A percentile compares a stretch with the other conserved stretches of the same genome.
Evolutionary conservation across 2,329 filamentous ascomycete genomes (phyloP).

Genomic region (Penicillium brevicompactum): DNA sequence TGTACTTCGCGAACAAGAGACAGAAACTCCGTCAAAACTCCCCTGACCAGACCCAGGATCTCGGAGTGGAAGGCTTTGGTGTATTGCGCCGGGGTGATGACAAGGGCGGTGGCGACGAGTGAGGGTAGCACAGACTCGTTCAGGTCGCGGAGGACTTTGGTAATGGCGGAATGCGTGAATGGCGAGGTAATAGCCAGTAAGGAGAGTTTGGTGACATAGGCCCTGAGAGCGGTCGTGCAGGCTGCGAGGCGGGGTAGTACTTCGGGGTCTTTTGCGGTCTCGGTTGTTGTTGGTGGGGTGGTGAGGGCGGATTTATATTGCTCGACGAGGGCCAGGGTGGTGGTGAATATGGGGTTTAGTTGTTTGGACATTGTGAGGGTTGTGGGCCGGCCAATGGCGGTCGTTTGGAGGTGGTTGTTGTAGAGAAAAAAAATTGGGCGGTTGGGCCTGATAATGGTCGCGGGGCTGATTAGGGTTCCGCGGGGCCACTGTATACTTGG

Average conservation of each 20-base stretch:
- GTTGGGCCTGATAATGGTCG: slow-evolving; percentile 18
- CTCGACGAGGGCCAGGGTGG: slow-evolving; percentile 39
- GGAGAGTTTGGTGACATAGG: slow-evolving; percentile 84
- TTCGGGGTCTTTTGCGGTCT: slow-evolving; percentile 31
- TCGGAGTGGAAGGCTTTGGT: slow-evolving; percentile 66
- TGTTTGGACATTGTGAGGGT: slow-evolving; percentile 34
- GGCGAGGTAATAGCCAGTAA: slow-evolving; percentile 84
- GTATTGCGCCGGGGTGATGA: slow-evolving; percentile 64
- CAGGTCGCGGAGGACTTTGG: slow-evolving; percentile 71
- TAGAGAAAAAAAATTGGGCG: slow-evolving; percentile 29
- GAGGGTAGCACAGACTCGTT: slow-evolving; percentile 72
- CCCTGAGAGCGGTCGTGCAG: slow-evolving; percentile 71
- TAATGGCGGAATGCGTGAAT: slow-evolving; percentile 77
- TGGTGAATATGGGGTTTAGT: slow-evolving; percentile 33
- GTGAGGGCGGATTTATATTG: slow-evolving; percentile 44
- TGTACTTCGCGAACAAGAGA: slow-evolving; percentile 63
- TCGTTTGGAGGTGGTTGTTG: slow-evolving; percentile 5
- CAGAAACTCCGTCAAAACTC: slow-evolving; percentile 64
- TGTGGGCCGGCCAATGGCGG: neutral
- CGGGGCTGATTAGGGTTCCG: slow-evolving; percentile 38
- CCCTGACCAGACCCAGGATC: slow-evolving; percentile 60
- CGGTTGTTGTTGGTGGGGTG: slow-evolving; percentile 21
- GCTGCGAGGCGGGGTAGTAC: slow-evolving; percentile 70
- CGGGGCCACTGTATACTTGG: slow-evolving; percentile 23
- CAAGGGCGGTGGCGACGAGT: slow-evolving; percentile 69